Percentiles rank a stretch among this genome's conserved stretches.
phyloP scores from a whole-genome alignment of 805 yeast genomes.

The Nakazawaea laoshanensis region DNA sequence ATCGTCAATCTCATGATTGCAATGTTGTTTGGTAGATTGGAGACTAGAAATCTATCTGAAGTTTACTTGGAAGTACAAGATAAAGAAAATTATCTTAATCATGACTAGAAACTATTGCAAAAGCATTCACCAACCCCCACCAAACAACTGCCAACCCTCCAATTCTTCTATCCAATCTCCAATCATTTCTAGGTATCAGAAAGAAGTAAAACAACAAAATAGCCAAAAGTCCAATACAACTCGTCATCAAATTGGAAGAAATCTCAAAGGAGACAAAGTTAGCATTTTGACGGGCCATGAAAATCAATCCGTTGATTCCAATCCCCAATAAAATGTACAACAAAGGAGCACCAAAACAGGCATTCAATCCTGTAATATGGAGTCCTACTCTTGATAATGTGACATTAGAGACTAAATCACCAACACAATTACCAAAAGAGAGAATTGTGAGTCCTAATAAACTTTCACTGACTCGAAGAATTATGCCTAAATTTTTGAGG shows the following conservation, averaged over 20 bases:
- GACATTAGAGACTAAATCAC: constrained; percentile 42
- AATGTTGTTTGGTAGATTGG: constrained; percentile 71
- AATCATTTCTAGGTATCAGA: constrained; percentile 34
- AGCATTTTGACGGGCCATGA: constrained; percentile 12
- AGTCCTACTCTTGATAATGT: constrained; percentile 28
- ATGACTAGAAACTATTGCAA: no score
- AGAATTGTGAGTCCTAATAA: constrained; percentile 39
- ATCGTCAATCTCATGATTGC: constrained; percentile 71
- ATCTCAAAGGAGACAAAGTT: constrained; percentile 24
- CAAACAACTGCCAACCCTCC: constrained; percentile 25
- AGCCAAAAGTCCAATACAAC: constrained; percentile 30
- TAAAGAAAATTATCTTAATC: constrained; percentile 3
- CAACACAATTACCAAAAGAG: constrained; percentile 42
- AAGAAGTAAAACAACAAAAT: constrained; percentile 29
- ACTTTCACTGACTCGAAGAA: constrained; percentile 36
- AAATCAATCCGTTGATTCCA: constrained; percentile 35
- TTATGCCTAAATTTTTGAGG: constrained; percentile 34
- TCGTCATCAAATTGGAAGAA: constrained; percentile 27
- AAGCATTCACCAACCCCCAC: constrained; percentile 23
- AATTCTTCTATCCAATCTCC: constrained; percentile 34
- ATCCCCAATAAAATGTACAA: constrained; percentile 39
- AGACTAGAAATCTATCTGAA: constrained; percentile 68
- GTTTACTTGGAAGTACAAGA: constrained; percentile 58
- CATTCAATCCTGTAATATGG: constrained; percentile 37
- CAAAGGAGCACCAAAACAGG: constrained; percentile 48